Conservation (phyloP, 2,329 filamentous ascomycete species). For the Teratosphaeria gauchensis region DNA sequence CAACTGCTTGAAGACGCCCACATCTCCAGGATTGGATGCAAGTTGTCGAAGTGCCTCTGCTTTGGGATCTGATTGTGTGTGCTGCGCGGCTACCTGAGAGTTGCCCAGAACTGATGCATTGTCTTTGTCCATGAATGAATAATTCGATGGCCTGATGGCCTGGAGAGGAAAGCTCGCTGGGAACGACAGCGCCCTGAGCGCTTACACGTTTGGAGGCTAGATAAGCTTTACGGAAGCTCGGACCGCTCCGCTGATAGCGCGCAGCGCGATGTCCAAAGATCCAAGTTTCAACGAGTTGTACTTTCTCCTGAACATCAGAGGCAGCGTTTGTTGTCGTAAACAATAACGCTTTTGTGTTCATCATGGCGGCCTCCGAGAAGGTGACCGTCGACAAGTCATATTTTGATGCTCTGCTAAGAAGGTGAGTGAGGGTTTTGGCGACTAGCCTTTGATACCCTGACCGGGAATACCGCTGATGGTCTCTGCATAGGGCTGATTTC, state of each 20-base stretch:
- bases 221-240: not conserved
- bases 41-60: constrained; percentile 30
- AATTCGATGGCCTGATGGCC: not conserved
- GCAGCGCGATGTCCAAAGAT: not conserved
- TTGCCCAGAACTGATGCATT: constrained; percentile 17
- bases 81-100: not conserved
- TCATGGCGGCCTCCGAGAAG: constrained; percentile 29
- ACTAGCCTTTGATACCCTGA: constrained; percentile 1
- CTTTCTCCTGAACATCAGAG: not conserved
- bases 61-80: constrained; percentile 3
- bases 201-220: not conserved
- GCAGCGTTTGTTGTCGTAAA: not conserved
- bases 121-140: constrained; percentile 20
- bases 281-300: not conserved
- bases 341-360: not conserved
- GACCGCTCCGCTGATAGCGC: too few relatives aligned
- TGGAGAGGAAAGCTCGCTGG: not conserved
- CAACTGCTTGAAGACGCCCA: constrained; percentile 35
- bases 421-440: constrained; percentile 40
- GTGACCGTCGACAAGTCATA: constrained; percentile 53
- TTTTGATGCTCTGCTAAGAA: constrained; percentile 52
- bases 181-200: too few relatives aligned
- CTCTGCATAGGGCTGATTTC: constrained; percentile 19
- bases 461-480: constrained; percentile 7
- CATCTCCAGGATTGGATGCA: constrained; percentile 24